Base-by-base conservation (phyloP, 2,329 filamentous ascomycete species). In the Myriosclerotinia curreyana region DNA sequence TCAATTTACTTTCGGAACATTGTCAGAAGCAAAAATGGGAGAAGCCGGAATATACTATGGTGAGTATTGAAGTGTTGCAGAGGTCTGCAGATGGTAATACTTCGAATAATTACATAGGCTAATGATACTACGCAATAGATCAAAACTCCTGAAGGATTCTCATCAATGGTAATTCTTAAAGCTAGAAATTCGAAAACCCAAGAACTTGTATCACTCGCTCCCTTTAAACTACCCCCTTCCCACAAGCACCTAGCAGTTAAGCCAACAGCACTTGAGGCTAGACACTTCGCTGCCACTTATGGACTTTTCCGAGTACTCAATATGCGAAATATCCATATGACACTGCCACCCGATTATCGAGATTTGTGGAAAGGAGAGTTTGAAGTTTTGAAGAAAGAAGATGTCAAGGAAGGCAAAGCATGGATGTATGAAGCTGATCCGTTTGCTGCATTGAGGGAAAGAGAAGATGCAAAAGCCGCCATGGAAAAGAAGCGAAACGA, bases 391-490 rank as follows among this genome's bases (percentile, higher is more conserved):
- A 98, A 97, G 77, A 86, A 85, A 68, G 84, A 87, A 70, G 94
- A 97, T 71, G 80, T 91, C 56, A 89, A 87, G 73, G 87, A 91
- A 50, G 92, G 84, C n/a, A 85, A 85, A 68, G 89, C 80, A 0
- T 97, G 93, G 90, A 88, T 96, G 84, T 99, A 98, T 75, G 93
- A 96, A 71, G 92, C 92, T 14, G 95, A 99, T 72, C 95, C 95
- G 0, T 99, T 99, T 78, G 84, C 88, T 66, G 88, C 91, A 0
- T 82, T 90, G 68, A 84, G 88, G 69, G 91, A 96, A 76, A 83
- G 90, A 60, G 90, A 96, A 70, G 89, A 92, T 71, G 88, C 90
- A 11, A 90, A 89, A 68, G 86, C 84, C 2, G 81, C 86, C 3
- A 85, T 88, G 53, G 90, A 92, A 72, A 96, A 95, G 82, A 92